These are phyloP conservation scores for Lasiodiplodia gonubiensis DNA, from an alignment of 2,329 filamentous ascomycete species.

Conservation along the genomic window DNA sequence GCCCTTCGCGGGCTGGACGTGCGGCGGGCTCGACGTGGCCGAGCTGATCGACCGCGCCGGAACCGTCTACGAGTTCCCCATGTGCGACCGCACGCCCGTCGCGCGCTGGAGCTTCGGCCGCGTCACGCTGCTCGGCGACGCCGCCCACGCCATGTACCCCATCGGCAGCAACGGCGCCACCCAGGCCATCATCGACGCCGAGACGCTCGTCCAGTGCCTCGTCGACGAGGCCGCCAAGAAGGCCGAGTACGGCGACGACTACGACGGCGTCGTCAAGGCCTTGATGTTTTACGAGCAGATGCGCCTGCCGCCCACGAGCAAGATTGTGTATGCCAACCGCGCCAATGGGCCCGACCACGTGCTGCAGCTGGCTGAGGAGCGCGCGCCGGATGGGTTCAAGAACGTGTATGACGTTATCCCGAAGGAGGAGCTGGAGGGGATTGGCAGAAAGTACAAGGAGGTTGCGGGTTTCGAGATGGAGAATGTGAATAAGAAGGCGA, in stretches of 20 bases:
- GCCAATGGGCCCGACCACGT: constrained; percentile 56
- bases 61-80: constrained; percentile 54
- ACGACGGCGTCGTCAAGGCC: constrained; percentile 41
- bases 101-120: constrained; percentile 46
- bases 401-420: constrained; percentile 51
- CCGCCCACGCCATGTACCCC: constrained; percentile 49
- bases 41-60: constrained; percentile 51
- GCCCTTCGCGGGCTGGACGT: constrained; percentile 50
- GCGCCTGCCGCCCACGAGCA: constrained; percentile 51
- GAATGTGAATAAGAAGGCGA: constrained; percentile 50
- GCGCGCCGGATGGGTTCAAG: constrained; percentile 45
- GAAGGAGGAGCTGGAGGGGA: constrained; percentile 48
- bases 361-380: constrained; percentile 52
- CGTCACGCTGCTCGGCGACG: constrained; percentile 51
- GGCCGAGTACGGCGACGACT: constrained; percentile 28
- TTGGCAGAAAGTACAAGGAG: constrained; percentile 44
- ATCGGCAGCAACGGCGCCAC: constrained; percentile 44
- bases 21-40: constrained; percentile 51
- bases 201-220: constrained; percentile 46
- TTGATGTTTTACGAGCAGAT: constrained; percentile 48
- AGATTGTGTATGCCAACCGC: constrained; percentile 55
- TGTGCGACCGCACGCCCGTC: constrained; percentile 53
- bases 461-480: constrained; percentile 56
- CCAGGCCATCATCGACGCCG: constrained; percentile 45
- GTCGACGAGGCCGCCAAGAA: constrained; percentile 29